Evolutionary conservation across 441 rosid species (phyloP).

Genomic region (Euphorbia neoarborescens): DNA sequence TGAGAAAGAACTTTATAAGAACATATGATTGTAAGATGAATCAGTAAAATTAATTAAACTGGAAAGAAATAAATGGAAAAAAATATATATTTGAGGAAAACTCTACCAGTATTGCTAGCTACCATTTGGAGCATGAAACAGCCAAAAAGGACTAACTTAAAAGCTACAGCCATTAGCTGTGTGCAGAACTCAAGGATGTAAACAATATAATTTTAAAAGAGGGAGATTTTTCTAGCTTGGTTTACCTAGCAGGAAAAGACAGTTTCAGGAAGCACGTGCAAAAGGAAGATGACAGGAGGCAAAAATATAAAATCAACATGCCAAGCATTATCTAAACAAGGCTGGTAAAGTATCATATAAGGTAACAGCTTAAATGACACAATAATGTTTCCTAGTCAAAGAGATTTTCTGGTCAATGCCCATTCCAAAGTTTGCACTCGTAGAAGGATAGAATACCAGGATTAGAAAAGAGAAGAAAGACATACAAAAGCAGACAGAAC

Average conservation of each 20-base stretch:
- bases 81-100: background rate
- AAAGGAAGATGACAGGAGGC: background rate
- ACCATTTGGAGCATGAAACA: background rate
- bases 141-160: background rate
- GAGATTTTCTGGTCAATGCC: slow-evolving; percentile 7
- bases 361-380: background rate
- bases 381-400: background rate
- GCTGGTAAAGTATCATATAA: background rate
- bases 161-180: background rate
- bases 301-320: background rate
- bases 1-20: background rate
- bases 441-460: slow-evolving; percentile 1
- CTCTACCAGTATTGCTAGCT: background rate
- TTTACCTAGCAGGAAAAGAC: background rate
- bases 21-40: background rate
- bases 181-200: background rate
- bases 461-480: slow-evolving; percentile 9
- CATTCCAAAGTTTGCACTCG: background rate
- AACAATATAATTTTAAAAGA: background rate
- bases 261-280: background rate
- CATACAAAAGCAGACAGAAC: slow-evolving; percentile 14
- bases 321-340: background rate
- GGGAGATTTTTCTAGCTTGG: background rate
- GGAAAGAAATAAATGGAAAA: too few relatives aligned
- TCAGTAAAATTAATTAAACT: background rate